Conservation (phyloP, 495 filamentous ascomycete species). For the Ramalina intermedia region DNA sequence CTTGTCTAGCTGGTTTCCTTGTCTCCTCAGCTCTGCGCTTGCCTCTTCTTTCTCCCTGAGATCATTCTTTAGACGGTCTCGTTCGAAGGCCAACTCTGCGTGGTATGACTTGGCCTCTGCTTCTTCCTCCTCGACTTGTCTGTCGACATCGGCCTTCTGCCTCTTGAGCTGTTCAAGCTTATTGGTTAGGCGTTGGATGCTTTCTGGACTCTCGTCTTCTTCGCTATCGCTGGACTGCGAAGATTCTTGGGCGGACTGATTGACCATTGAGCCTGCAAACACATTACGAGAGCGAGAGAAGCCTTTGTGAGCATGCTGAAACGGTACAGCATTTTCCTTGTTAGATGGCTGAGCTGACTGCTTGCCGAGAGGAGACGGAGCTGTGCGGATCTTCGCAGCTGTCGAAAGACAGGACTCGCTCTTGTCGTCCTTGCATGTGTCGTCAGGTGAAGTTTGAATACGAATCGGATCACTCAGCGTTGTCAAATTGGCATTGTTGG, state of each 20-base stretch:
- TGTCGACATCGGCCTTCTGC: conserved; percentile 63
- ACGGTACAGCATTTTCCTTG: conserved; percentile 4
- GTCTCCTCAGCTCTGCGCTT: conserved; percentile 64
- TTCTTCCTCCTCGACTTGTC: conserved; percentile 43
- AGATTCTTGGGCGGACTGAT: neutral
- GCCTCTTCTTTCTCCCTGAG: conserved; percentile 77
- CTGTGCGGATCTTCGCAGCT: conserved; percentile 35
- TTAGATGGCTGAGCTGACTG: conserved; percentile 3
- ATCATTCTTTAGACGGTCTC: conserved; percentile 58
- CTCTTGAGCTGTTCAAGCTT: conserved; percentile 55
- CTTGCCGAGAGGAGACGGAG: conserved; percentile 21
- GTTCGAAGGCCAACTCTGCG: conserved; percentile 42
- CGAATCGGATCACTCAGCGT: conserved; percentile 75
- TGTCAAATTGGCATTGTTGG: conserved; percentile 81
- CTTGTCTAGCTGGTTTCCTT: conserved; percentile 67
- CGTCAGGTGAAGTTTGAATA: conserved; percentile 49
- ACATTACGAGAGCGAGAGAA: no score
- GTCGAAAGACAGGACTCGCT: conserved; percentile 36
- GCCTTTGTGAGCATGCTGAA: neutral
- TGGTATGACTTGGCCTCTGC: conserved; percentile 58
- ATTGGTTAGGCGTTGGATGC: conserved; percentile 47
- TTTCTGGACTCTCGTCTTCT: conserved; percentile 22
- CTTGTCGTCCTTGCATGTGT: conserved; percentile 22
- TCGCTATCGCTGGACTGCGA: conserved; percentile 5
- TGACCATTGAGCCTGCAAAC: no score